Percentiles rank a stretch among this genome's conserved stretches.
Evolutionary conservation across 192 early-diverging fungal genomes (phyloP).

Genomic region (Gryganskiella cystojenkinii): DNA sequence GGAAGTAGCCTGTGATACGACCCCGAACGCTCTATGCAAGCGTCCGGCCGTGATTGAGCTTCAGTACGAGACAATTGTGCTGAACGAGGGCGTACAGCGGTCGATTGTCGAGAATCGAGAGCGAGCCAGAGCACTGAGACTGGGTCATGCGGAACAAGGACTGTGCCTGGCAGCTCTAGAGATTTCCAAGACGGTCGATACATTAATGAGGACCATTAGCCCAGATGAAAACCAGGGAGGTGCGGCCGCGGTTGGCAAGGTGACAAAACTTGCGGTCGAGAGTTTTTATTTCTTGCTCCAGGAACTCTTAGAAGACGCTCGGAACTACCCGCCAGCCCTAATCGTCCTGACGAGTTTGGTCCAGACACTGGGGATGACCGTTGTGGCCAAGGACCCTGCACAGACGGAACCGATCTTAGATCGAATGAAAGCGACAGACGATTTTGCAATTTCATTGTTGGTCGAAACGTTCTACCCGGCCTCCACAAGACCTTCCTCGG

Average conservation of each 20-base stretch:
- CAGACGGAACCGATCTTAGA: constrained; percentile 46
- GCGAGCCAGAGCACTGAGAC: constrained; percentile 13
- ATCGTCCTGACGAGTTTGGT: constrained; percentile 32
- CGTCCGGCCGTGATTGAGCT: constrained; percentile 42
- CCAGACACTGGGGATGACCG: constrained; percentile 24
- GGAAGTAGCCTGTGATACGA: constrained; percentile 51
- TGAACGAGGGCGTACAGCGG: constrained; percentile 26
- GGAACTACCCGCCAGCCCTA: constrained; percentile 28
- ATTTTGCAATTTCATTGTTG: constrained; percentile 34
- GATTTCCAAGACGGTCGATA: constrained; percentile 7
- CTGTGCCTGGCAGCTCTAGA: constrained; percentile 35
- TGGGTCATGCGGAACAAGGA: constrained; percentile 36
- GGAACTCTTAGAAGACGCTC: constrained; percentile 36
- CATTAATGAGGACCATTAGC: not conserved
- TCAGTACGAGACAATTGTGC: constrained; percentile 41
- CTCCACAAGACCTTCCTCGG: constrained; percentile 1
- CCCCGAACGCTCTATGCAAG: constrained; percentile 47
- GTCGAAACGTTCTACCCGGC: constrained; percentile 49
- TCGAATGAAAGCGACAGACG: constrained; percentile 38
- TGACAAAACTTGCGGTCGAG: constrained; percentile 12
- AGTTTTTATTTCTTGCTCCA: constrained; percentile 35
- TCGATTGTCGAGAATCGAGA: constrained; percentile 49
- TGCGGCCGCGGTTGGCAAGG: not conserved
- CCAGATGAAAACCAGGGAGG: not conserved
- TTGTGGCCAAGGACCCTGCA: constrained; percentile 35